phyloP scores from a whole-genome alignment of 1,284 basidiomycete species.

The Microbotryum scabiosae region DNA sequence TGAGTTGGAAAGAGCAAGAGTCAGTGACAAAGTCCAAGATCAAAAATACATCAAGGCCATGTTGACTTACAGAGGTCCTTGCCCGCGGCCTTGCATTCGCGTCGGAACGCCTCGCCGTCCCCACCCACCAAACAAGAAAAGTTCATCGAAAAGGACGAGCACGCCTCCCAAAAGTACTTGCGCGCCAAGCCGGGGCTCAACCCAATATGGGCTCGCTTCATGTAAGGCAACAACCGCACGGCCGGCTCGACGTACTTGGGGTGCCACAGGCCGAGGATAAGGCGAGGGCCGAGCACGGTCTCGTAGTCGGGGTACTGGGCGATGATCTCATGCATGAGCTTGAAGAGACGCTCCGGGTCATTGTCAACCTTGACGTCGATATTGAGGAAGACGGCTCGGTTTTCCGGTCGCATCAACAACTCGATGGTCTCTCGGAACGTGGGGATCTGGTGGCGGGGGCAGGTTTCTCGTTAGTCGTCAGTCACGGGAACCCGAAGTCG shows the following conservation, averaged over 20 bases:
- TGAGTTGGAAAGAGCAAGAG: not conserved
- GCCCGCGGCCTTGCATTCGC: constrained; percentile 64
- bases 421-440: constrained; percentile 74
- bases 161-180: constrained; percentile 83
- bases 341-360: constrained; percentile 76
- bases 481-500: not conserved
- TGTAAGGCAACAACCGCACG: constrained; percentile 65
- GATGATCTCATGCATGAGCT: constrained; percentile 70
- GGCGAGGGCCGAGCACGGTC: constrained; percentile 69
- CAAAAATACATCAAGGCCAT: constrained; percentile 38
- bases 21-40: constrained; percentile 32
- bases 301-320: constrained; percentile 65
- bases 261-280: constrained; percentile 56
- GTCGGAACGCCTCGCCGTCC: constrained; percentile 62
- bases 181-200: constrained; percentile 54
- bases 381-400: constrained; percentile 76
- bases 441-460: constrained; percentile 60
- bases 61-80: constrained; percentile 50
- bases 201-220: constrained; percentile 79
- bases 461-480: not conserved
- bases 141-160: constrained; percentile 78
- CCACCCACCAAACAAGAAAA: constrained; percentile 65
- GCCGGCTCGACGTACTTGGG: constrained; percentile 78
- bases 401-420: constrained; percentile 69
- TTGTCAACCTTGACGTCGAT: constrained; percentile 70